A percentile compares a stretch with the other conserved stretches of the same genome.
phyloP scores from a whole-genome alignment of 2,329 filamentous ascomycete genomes.

The Colletotrichum neosansevieriae region DNA sequence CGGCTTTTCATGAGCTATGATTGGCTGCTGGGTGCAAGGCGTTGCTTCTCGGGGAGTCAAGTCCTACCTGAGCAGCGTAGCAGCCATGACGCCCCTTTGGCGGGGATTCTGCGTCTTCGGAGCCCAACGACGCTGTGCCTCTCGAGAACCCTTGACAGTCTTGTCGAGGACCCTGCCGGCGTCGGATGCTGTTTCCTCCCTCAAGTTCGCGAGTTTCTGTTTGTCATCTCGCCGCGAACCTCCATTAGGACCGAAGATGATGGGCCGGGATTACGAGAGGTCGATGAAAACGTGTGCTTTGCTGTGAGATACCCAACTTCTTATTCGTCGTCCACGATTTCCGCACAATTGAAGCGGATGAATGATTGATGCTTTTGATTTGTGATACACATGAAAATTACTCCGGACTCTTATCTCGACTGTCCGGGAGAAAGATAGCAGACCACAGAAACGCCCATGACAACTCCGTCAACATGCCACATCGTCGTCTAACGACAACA shows the following conservation, averaged over 20 bases:
- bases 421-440: not conserved
- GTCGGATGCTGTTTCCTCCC: constrained; percentile 16
- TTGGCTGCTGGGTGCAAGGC: constrained; percentile 24
- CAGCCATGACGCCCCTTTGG: not conserved
- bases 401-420: not conserved
- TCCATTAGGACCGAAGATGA: not conserved
- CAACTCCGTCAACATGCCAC: constrained; percentile 26
- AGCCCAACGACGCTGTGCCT: constrained; percentile 14
- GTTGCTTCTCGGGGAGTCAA: too few species aligned
- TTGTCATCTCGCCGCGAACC: constrained; percentile 13
- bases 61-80: too few species aligned
- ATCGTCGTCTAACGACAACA: not conserved
- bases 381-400: constrained; percentile 22
- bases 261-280: not conserved
- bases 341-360: not conserved
- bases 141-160: not conserved
- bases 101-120: constrained; percentile 21
- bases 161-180: constrained; percentile 23
- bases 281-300: not conserved
- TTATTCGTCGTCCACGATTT: not conserved
- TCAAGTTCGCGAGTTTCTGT: not conserved
- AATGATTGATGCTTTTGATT: constrained; percentile 26
- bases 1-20: constrained; percentile 10
- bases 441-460: constrained; percentile 12
- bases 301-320: not conserved